Evolutionary conservation across 2,329 filamentous ascomycete species (phyloP).

Genomic region (Trichoderma guizhouense): DNA sequence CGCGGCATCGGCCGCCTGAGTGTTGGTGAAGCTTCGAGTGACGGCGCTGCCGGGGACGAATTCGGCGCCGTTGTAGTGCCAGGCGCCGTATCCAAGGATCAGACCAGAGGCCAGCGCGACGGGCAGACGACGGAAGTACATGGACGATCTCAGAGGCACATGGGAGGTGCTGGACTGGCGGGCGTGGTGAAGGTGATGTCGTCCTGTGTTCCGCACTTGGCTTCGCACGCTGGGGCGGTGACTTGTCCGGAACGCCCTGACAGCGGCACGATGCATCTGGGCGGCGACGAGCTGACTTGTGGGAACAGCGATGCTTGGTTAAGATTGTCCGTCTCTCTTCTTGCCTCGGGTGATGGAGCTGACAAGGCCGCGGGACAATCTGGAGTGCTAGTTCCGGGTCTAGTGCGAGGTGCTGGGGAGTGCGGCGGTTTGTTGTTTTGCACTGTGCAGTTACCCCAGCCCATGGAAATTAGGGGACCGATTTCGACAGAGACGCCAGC

Average conservation of each 20-base stretch:
- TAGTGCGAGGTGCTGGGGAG: background rate
- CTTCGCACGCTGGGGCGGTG: slow-evolving; percentile 61
- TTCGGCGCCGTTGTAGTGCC: slow-evolving; percentile 61
- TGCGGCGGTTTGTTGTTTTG: background rate
- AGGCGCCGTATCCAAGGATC: slow-evolving; percentile 69
- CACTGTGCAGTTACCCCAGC: background rate
- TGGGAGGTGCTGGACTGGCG: slow-evolving; percentile 39
- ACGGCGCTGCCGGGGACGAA: slow-evolving; percentile 29
- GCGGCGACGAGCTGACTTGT: slow-evolving; percentile 19
- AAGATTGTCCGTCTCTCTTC: slow-evolving; percentile 1
- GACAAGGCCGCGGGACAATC: slow-evolving; percentile 14
- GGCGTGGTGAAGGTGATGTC: slow-evolving; percentile 30
- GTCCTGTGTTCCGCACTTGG: slow-evolving; percentile 37
- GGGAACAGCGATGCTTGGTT: background rate
- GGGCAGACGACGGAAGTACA: slow-evolving; percentile 69
- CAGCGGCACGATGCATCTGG: slow-evolving; percentile 71
- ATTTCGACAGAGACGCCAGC: background rate
- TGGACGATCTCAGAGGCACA: slow-evolving; percentile 62
- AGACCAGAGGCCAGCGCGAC: slow-evolving; percentile 66
- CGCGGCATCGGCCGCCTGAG: slow-evolving; percentile 36
- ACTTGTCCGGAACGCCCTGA: slow-evolving; percentile 65
- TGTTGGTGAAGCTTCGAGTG: slow-evolving; percentile 43
- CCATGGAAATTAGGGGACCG: background rate
- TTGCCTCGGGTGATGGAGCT: slow-evolving; percentile 16
- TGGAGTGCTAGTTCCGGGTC: background rate